Evolutionary conservation across 768 basidiomycete species (phyloP).

Genomic region (Mycena olivaceomarginata): DNA sequence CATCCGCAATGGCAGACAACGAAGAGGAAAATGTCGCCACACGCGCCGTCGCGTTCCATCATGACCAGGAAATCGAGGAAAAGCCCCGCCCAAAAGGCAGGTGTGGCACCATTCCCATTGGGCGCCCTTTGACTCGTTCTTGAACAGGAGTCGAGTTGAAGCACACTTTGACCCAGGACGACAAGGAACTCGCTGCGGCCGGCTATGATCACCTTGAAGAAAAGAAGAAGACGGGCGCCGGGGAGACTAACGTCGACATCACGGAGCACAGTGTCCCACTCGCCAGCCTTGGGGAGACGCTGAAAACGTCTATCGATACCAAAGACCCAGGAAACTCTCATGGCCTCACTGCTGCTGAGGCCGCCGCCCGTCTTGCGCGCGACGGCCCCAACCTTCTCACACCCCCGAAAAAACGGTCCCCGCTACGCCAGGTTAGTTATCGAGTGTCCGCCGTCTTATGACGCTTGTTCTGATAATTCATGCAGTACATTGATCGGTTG

Average conservation of each 20-base stretch:
- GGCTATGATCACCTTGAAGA: conserved; percentile 79
- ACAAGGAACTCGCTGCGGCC: conserved; percentile 79
- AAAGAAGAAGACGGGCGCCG: conserved; percentile 60
- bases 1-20: conserved; percentile 26
- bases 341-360: conserved; percentile 73
- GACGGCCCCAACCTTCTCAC: conserved; percentile 80
- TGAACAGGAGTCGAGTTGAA: conserved; percentile 66
- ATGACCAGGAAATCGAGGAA: conserved; percentile 62
- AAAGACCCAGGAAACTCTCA: conserved; percentile 70
- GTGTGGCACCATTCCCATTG: not conserved
- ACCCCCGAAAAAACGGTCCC: conserved; percentile 81
- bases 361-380: conserved; percentile 69
- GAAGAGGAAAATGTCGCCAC: conserved; percentile 58
- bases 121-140: not conserved
- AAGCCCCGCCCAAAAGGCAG: conserved; percentile 72
- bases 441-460: conserved; percentile 35
- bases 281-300: conserved; percentile 58
- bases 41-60: conserved; percentile 73
- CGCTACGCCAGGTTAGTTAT: conserved; percentile 73
- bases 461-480: conserved; percentile 18
- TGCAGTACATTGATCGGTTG: conserved; percentile 78
- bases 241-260: conserved; percentile 71
- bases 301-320: conserved; percentile 70
- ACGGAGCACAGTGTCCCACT: conserved; percentile 72
- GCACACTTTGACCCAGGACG: conserved; percentile 79